Evolutionary conservation across 108 stramenopile genomes (phyloP).

Genomic region (Cyclotella sp.): DNA sequence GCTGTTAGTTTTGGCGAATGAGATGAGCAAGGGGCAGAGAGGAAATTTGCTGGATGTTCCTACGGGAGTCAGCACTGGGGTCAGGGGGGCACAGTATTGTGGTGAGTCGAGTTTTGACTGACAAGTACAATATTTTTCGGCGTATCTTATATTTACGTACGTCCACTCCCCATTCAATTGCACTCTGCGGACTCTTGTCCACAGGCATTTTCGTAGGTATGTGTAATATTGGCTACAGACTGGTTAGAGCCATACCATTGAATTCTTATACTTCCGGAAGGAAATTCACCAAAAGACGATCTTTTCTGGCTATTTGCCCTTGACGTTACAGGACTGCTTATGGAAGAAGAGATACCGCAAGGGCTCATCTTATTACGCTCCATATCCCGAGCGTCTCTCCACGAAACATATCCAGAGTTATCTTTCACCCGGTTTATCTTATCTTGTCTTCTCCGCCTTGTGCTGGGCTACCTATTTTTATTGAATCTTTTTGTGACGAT

Average conservation of each 20-base stretch:
- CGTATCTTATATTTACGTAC: not conserved
- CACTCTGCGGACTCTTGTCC: not conserved
- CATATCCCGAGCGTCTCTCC: not conserved
- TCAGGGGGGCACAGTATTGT: conserved; percentile 24
- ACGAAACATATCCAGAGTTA: not conserved
- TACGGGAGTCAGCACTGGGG: not conserved
- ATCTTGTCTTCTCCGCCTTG: conserved; percentile 14
- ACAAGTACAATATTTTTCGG: too few relatives aligned
- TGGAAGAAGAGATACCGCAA: conserved; percentile 20
- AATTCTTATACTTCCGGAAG: too few relatives aligned
- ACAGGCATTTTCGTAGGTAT: too few relatives aligned
- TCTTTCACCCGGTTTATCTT: conserved; percentile 5
- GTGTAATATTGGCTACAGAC: too few relatives aligned
- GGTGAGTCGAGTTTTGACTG: too few relatives aligned
- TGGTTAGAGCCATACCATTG: not conserved
- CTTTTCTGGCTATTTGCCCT: not conserved
- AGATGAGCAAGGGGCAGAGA: not conserved
- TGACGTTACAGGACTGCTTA: not conserved
- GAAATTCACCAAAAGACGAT: too few relatives aligned
- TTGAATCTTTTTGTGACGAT: conserved; percentile 22
- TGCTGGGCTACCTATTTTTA: conserved; percentile 29
- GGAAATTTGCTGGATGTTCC: conserved; percentile 19
- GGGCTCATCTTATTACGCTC: conserved; percentile 6
- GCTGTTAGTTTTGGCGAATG: conserved; percentile 3
- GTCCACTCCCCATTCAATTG: too few relatives aligned